A percentile compares a stretch with the other conserved stretches of the same genome.
phyloP scores from a whole-genome alignment of 148 eudicot genomes.

The Amaranthus hypochondriacus region DNA sequence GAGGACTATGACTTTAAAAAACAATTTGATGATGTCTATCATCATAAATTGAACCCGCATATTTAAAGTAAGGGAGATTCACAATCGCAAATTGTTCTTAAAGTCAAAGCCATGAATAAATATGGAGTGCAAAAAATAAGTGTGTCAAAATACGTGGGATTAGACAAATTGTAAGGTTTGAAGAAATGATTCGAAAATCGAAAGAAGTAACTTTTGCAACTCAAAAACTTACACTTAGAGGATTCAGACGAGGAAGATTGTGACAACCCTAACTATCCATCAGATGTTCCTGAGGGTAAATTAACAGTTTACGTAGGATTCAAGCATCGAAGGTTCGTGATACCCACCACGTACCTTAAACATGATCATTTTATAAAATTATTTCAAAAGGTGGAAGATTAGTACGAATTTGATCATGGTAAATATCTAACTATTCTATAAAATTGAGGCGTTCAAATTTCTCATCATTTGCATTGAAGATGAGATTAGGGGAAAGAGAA shows the following conservation, averaged over 20 bases:
- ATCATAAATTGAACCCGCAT: conserved; percentile 19
- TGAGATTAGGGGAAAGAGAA: conserved; percentile 36
- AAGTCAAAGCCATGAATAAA: conserved; percentile 42
- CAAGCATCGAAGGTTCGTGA: conserved; percentile 75
- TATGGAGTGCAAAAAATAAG: conserved; percentile 12
- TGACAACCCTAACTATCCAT: conserved; percentile 59
- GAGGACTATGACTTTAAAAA: conserved; percentile 11
- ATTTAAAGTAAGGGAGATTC: conserved; percentile 9
- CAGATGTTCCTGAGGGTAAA: conserved; percentile 70
- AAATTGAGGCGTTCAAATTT: conserved; percentile 82
- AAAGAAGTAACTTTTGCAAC: conserved; percentile 37
- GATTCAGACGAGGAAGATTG: conserved; percentile 74
- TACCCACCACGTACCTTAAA: conserved; percentile 69
- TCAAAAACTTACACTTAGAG: conserved; percentile 19
- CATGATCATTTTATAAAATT: conserved; percentile 60
- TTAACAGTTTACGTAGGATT: conserved; percentile 78
- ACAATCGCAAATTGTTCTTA: not conserved
- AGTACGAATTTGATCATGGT: conserved; percentile 74
- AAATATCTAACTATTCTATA: conserved; percentile 78
- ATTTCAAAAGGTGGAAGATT: conserved; percentile 82
- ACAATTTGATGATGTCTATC: conserved; percentile 25
- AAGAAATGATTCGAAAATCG: conserved; percentile 61
- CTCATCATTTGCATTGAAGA: conserved; percentile 62
- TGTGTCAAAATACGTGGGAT: conserved; percentile 47
- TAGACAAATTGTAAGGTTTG: conserved; percentile 61